phyloP scores from a whole-genome alignment of 139 green algal species.

The Chlorella sp. region DNA sequence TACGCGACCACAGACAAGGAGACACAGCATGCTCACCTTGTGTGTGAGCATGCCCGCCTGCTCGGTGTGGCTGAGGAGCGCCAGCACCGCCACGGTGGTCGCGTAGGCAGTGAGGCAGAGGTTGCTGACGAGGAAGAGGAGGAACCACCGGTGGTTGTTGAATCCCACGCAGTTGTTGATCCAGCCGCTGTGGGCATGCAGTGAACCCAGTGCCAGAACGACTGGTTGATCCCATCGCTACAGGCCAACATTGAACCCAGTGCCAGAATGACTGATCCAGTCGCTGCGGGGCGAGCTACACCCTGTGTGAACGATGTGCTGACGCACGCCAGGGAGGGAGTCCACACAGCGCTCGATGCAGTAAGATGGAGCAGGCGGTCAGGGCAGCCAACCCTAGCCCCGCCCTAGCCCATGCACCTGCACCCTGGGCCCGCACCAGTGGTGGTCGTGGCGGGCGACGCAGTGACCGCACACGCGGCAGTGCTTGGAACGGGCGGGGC shows the following conservation, averaged over 20 bases:
- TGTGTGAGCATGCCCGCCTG: background rate
- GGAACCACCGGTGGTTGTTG: conserved; percentile 47
- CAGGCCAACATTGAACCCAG: background rate
- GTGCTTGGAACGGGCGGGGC: conserved; percentile 71
- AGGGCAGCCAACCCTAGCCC: background rate
- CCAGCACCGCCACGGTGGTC: background rate
- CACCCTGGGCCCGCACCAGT: too few species aligned
- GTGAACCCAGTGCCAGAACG: background rate
- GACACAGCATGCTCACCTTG: conserved; percentile 9
- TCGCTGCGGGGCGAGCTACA: background rate
- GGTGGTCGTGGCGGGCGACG: conserved; percentile 63
- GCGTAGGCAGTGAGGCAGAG: conserved; percentile 14
- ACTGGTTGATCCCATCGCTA: background rate
- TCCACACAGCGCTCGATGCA: background rate
- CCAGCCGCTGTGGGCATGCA: conserved; percentile 34
- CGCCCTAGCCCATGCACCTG: too few species aligned
- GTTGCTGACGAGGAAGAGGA: conserved; percentile 38
- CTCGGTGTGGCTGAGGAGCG: background rate
- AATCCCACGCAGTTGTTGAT: conserved; percentile 72
- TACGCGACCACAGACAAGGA: too few species aligned
- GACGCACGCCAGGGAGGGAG: background rate
- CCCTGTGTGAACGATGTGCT: background rate
- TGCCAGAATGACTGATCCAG: background rate
- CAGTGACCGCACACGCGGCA: conserved; percentile 59
- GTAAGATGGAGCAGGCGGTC: background rate